A percentile compares a stretch with the other conserved stretches of the same genome.
Conservation (phyloP, 192 early-diverging fungal species). For the Coemansia sp. region DNA sequence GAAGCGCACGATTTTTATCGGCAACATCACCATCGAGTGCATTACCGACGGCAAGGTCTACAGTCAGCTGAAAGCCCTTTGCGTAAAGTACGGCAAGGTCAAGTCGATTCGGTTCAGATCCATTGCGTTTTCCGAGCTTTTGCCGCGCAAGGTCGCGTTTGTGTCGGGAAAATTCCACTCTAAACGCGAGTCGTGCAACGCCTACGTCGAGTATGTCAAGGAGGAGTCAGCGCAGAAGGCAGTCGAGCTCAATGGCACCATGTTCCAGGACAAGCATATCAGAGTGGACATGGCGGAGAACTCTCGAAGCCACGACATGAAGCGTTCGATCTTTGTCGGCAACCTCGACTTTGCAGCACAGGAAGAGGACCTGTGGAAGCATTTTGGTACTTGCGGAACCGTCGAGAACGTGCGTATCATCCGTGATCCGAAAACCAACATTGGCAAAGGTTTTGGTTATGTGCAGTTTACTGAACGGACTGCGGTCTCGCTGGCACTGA, state of each 20-base stretch:
- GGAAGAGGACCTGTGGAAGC: constrained; percentile 71
- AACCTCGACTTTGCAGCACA: constrained; percentile 70
- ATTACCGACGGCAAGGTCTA: constrained; percentile 65
- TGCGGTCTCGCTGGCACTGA: constrained; percentile 73
- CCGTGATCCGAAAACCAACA: constrained; percentile 77
- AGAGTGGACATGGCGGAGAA: constrained; percentile 71
- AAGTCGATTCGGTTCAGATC: constrained; percentile 91
- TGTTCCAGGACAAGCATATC: constrained; percentile 85
- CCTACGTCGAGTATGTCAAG: constrained; percentile 81
- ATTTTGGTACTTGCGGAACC: constrained; percentile 68
- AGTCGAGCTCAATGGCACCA: constrained; percentile 68
- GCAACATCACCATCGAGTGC: constrained; percentile 76
- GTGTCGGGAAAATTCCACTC: constrained; percentile 82
- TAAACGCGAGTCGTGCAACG: constrained; percentile 80
- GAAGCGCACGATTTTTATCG: constrained; percentile 88
- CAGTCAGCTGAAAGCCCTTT: constrained; percentile 69
- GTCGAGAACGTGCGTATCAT: constrained; percentile 83
- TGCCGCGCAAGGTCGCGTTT: constrained; percentile 75
- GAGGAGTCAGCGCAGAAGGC: constrained; percentile 61
- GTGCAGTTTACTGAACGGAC: constrained; percentile 81
- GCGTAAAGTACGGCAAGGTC: constrained; percentile 68
- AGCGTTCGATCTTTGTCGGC: constrained; percentile 77
- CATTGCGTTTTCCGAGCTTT: constrained; percentile 59
- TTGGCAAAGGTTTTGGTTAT: constrained; percentile 94
- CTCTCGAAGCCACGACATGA: constrained; percentile 65